These are phyloP conservation scores for Leptographium lundbergii DNA, from an alignment of 2,329 filamentous ascomycete species.

Conservation along the genomic window DNA sequence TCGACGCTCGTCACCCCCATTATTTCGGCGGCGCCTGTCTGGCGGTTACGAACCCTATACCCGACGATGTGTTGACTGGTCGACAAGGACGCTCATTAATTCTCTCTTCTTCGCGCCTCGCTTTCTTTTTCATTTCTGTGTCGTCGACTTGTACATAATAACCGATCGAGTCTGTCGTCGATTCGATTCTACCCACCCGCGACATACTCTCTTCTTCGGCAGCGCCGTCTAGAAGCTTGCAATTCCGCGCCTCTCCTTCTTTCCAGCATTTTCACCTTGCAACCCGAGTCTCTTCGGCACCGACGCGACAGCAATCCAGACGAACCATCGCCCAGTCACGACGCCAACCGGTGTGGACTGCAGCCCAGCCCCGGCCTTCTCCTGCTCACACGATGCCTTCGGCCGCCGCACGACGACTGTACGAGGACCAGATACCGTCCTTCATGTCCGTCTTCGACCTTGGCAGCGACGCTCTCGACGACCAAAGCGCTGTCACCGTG, in stretches of 20 bases:
- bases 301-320: background rate
- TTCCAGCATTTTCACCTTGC: background rate
- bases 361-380: background rate
- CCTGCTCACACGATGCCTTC: constrained; percentile 41
- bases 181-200: background rate
- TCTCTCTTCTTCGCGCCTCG: background rate
- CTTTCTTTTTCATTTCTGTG: background rate
- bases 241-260: background rate
- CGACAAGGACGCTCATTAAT: background rate
- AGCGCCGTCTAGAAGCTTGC: background rate
- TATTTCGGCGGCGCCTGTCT: background rate
- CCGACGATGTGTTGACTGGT: constrained; percentile 4
- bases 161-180: background rate
- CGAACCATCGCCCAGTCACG: background rate
- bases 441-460: constrained; percentile 67
- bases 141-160: background rate
- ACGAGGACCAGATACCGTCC: constrained; percentile 60
- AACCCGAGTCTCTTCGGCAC: background rate
- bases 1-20: background rate
- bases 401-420: constrained; percentile 46
- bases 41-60: background rate
- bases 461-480: constrained; percentile 42
- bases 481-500: constrained; percentile 39
- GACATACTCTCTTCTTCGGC: background rate
- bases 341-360: background rate